These are phyloP conservation scores for Chamaenerion angustifolium DNA, from an alignment of 345 rosid species.

Conservation along the genomic window DNA sequence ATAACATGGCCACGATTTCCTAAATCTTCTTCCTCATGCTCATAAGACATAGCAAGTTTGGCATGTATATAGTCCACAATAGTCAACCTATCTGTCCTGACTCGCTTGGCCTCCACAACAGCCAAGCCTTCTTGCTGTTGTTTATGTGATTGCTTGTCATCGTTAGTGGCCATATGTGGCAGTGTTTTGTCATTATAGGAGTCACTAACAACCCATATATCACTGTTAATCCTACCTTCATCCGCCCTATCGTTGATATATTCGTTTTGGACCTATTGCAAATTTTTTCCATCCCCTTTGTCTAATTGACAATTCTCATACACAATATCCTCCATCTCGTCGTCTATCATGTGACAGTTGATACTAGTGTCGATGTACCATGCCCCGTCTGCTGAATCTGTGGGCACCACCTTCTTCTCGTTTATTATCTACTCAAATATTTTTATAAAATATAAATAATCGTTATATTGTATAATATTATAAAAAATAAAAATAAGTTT, in stretches of 20 bases:
- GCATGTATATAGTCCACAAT: conserved; percentile 65
- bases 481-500: too few relatives aligned
- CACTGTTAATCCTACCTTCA: conserved; percentile 17
- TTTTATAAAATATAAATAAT: too few relatives aligned
- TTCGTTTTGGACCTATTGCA: conserved; percentile 15
- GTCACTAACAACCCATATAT: conserved; percentile 12
- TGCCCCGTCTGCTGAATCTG: too few relatives aligned
- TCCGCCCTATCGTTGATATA: conserved; percentile 24
- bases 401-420: too few relatives aligned
- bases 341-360: too few relatives aligned
- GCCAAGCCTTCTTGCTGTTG: conserved; percentile 5
- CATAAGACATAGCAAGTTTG: conserved; percentile 57
- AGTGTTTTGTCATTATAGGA: conserved; percentile 7
- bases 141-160: conserved; percentile 15
- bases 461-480: too few relatives aligned
- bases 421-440: too few relatives aligned
- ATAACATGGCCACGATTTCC: conserved; percentile 9
- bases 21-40: conserved; percentile 45
- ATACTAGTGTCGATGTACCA: too few relatives aligned
- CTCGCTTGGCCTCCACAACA: conserved; percentile 13
- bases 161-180: conserved; percentile 4
- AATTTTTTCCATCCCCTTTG: conserved; percentile 7
- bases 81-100: conserved; percentile 22
- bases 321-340: conserved; percentile 67
- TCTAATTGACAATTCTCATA: conserved; percentile 8